phyloP scores from a whole-genome alignment of 345 rosid genomes.

The Lumnitzera racemosa region DNA sequence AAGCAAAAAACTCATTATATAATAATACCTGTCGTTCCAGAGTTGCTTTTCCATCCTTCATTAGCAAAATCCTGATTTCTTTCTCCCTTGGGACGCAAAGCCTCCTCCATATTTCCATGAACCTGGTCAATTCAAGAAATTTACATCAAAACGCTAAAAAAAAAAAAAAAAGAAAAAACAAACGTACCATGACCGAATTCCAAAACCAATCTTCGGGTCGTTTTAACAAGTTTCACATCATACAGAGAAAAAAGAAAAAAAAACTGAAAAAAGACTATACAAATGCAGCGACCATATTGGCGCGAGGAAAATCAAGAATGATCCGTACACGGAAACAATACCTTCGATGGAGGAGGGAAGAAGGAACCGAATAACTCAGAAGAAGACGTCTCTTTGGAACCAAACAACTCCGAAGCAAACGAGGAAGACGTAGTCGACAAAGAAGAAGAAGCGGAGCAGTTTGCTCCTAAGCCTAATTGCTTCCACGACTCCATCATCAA shows the following conservation, averaged over 20 bases:
- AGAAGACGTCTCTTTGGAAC: constrained; percentile 33
- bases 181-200: too few relatives aligned
- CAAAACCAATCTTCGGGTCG: too few relatives aligned
- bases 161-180: too few relatives aligned
- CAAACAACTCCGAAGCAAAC: constrained; percentile 59
- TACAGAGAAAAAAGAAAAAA: background rate
- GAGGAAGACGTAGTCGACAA: constrained; percentile 48
- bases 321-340: constrained; percentile 6
- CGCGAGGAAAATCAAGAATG: background rate
- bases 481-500: constrained; percentile 51
- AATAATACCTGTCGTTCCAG: constrained; percentile 28
- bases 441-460: constrained; percentile 8
- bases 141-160: constrained; percentile 1
- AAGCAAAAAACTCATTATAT: background rate
- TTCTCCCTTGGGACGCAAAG: constrained; percentile 25
- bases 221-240: background rate
- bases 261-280: background rate
- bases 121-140: constrained; percentile 23
- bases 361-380: constrained; percentile 47
- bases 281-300: background rate
- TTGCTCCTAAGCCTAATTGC: constrained; percentile 12
- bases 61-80: constrained; percentile 29
- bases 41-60: constrained; percentile 34
- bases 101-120: constrained; percentile 35
- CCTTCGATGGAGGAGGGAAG: constrained; percentile 57